These are phyloP conservation scores for Ciborinia camelliae DNA, from an alignment of 2,329 filamentous ascomycete genomes.

Conservation along the genomic window DNA sequence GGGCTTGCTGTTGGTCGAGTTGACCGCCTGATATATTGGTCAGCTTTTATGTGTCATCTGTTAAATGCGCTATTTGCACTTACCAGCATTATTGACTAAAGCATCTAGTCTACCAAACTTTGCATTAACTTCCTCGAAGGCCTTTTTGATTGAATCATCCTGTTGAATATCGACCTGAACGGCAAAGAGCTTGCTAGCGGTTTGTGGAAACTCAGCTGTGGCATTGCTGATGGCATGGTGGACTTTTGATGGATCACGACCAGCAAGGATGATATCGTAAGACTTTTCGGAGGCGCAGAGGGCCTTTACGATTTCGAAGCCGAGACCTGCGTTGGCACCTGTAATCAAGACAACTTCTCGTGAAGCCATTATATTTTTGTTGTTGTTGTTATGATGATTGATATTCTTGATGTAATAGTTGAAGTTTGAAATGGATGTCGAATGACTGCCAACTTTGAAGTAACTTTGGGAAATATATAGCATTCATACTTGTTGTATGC, in stretches of 20 bases:
- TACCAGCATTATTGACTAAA: conserved; percentile 40
- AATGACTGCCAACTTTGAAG: too few relatives aligned
- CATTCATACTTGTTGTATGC: too few relatives aligned
- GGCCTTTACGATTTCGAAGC: conserved; percentile 39
- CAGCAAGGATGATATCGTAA: conserved; percentile 43
- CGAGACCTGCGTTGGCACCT: conserved; percentile 43
- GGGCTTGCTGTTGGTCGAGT: conserved; percentile 38
- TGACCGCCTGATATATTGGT: conserved; percentile 22
- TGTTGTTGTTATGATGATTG: too few relatives aligned
- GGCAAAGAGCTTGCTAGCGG: conserved; percentile 27
- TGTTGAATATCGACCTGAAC: conserved; percentile 37
- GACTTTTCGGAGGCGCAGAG: conserved; percentile 13
- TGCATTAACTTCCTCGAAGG: conserved; percentile 33
- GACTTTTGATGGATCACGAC: conserved; percentile 42
- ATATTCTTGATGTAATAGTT: too few relatives aligned
- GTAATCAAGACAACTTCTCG: conserved; percentile 38
- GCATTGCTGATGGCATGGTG: conserved; percentile 40
- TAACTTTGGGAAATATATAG: too few relatives aligned
- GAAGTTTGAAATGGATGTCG: too few relatives aligned
- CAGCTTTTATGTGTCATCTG: conserved; percentile 10
- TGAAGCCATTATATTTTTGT: too few relatives aligned
- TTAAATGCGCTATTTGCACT: too few relatives aligned
- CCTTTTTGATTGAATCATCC: conserved; percentile 38
- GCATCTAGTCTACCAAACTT: conserved; percentile 37
- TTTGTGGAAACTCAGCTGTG: conserved; percentile 38